Base-by-base conservation (phyloP, 225 moss, liverwort and hornwort genomes). In the Physcomitrium patens region DNA sequence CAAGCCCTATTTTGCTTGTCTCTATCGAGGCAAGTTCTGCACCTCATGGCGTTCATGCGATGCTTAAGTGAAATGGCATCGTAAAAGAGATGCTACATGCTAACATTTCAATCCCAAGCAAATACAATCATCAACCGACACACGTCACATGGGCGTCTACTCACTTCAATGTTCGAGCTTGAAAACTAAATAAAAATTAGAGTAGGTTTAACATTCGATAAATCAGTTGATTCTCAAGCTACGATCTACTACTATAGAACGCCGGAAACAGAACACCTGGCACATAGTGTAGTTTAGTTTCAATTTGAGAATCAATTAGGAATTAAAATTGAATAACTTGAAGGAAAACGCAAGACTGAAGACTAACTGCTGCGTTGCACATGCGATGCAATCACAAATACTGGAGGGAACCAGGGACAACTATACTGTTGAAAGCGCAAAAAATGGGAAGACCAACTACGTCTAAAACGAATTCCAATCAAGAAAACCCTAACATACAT, bases 301-400 rank as follows among this genome's bases (percentile, higher is more conserved):
- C 55, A 19, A 43, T 65, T 45, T 56, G 26, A 74, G 45, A 65
- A 65, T 27, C 18, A 14, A 74, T 41, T 23, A 7, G 8, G 23
- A 7, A 64, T 42, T 5, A 27, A 55, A 54, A 27, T n/a, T 2
- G 65, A 56, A 23, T n/a, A 64, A 44, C 18, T 65, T 27, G 54
- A 63, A 64, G 43, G 24, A 73, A 53, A 23, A 41, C 20, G 16
- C 63, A 43, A 5, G 12, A 41, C 61, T 9, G 4, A 18, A 23
- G 24, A 74, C 12, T 3, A 54, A 54, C 23, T 74, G 24, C 24
- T 52, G 44, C 73, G 17, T 43, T 37, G 63, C 63, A 74, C 64
- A 54, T n/a, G 31, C 31, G 7, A 7, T 37, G 31, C 31, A 24
- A 54, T 26, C 52, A 74, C 24, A 23, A 43, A 65, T 18, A 28